These are phyloP conservation scores for Cucumis cinereus DNA, from an alignment of 306 rosid genomes.

Conservation along the genomic window DNA sequence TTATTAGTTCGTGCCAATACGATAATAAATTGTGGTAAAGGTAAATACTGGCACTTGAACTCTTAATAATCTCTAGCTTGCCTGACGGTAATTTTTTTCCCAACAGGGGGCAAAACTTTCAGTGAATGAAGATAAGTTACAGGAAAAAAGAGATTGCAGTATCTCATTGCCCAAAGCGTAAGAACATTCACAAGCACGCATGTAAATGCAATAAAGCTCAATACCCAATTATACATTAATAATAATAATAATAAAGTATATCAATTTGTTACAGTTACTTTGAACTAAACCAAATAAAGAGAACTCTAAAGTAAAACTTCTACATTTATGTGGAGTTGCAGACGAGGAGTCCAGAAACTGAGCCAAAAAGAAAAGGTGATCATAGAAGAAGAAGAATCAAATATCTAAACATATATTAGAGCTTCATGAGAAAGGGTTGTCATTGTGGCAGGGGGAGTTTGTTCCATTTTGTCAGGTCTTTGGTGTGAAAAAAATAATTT, in stretches of 20 bases:
- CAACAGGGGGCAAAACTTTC: neutral
- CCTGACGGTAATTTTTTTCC: neutral
- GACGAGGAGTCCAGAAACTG: neutral
- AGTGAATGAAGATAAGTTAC: neutral
- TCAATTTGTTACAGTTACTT: neutral
- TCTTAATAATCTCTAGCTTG: neutral
- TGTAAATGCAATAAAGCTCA: neutral
- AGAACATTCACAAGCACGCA: neutral
- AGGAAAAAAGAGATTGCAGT: neutral
- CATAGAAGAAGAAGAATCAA: neutral
- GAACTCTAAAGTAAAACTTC: neutral
- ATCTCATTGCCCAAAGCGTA: neutral
- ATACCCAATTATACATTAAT: neutral
- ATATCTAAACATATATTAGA: neutral
- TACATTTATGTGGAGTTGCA: neutral
- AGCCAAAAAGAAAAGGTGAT: neutral
- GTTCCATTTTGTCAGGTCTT: no score
- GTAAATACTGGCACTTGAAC: neutral
- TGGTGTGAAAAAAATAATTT: no score
- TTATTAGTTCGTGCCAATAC: neutral
- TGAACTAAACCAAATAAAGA: neutral
- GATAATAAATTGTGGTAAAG: no score
- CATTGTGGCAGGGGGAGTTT: no score
- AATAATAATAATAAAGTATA: neutral
- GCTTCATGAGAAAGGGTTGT: no score